Percentiles rank a stretch among this genome's conserved stretches.
Conservation (phyloP, 2,329 filamentous ascomycete genomes). For the Fusarium anthophilum region DNA sequence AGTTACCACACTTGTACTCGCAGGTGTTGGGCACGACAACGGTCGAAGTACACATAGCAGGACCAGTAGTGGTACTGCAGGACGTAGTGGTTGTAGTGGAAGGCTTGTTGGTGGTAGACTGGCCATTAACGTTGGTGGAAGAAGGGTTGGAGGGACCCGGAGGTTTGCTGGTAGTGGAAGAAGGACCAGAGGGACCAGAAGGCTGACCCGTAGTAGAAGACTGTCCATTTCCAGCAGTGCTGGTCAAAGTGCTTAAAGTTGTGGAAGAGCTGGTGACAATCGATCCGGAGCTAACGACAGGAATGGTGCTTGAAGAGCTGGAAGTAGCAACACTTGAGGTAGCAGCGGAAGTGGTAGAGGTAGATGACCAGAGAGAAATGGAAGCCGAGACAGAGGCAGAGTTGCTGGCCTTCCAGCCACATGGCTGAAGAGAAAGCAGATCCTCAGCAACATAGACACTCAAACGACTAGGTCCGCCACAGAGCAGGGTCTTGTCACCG, state of each 20-base stretch:
- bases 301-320: background rate
- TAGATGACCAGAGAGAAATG: slow-evolving; percentile 6
- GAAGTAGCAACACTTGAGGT: slow-evolving; percentile 2
- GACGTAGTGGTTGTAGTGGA: slow-evolving; percentile 30
- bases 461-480: slow-evolving; percentile 55
- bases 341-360: slow-evolving; percentile 10
- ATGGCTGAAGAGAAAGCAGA: slow-evolving; percentile 61
- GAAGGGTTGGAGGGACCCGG: slow-evolving; percentile 4
- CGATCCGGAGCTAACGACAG: slow-evolving; percentile 13
- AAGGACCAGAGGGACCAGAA: background rate
- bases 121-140: slow-evolving; percentile 30
- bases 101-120: slow-evolving; percentile 19
- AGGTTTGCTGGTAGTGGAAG: slow-evolving; percentile 1
- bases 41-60: slow-evolving; percentile 60
- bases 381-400: slow-evolving; percentile 11
- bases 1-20: slow-evolving; percentile 64
- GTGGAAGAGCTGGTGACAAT: slow-evolving; percentile 41
- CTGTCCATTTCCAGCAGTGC: slow-evolving; percentile 36
- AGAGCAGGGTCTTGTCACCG: slow-evolving; percentile 55
- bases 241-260: slow-evolving; percentile 49
- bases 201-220: slow-evolving; percentile 21
- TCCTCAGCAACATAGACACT: slow-evolving; percentile 60
- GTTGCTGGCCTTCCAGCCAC: slow-evolving; percentile 47
- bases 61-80: slow-evolving; percentile 48
- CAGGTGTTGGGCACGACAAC: slow-evolving; percentile 56